Evolutionary conservation across 2,329 filamentous ascomycete species (phyloP).

Genomic region (Microdochium trichocladiopsis): DNA sequence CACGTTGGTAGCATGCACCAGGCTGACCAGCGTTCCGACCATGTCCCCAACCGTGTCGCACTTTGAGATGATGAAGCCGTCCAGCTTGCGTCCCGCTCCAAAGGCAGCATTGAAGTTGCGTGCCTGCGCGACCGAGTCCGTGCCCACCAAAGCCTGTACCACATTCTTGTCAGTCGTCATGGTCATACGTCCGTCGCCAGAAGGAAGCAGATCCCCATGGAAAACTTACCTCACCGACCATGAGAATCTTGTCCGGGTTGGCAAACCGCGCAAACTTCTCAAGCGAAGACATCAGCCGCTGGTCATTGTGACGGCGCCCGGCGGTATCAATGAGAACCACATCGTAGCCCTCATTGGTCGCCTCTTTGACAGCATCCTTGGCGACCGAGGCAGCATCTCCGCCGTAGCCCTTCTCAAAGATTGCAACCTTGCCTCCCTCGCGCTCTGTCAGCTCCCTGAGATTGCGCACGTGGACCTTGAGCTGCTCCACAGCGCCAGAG

Average conservation of each 20-base stretch:
- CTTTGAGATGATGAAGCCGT: slow-evolving; percentile 98
- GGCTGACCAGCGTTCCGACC: slow-evolving; percentile 90
- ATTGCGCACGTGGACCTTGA: slow-evolving; percentile 91
- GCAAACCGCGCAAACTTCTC: slow-evolving; percentile 98
- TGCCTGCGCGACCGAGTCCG: slow-evolving; percentile 90
- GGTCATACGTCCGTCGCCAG: not conserved
- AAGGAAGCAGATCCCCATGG: slow-evolving; percentile 1
- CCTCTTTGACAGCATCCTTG: slow-evolving; percentile 83
- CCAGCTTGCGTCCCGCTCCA: slow-evolving; percentile 70
- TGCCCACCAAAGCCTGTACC: slow-evolving; percentile 74
- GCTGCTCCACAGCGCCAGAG: slow-evolving; percentile 92
- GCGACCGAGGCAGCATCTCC: slow-evolving; percentile 96
- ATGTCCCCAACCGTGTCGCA: slow-evolving; percentile 99
- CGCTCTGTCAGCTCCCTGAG: slow-evolving; percentile 80
- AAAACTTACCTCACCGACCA: slow-evolving; percentile 64
- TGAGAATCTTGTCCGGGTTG: slow-evolving; percentile 94
- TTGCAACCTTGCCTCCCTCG: slow-evolving; percentile 77
- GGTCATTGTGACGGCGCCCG: slow-evolving; percentile 89
- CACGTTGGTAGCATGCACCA: slow-evolving; percentile 95
- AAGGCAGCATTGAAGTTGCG: slow-evolving; percentile 95
- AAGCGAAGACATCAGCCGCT: slow-evolving; percentile 88
- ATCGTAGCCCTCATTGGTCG: slow-evolving; percentile 69
- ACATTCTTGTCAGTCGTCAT: slow-evolving; percentile 1
- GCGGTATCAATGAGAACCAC: slow-evolving; percentile 97
- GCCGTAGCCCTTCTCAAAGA: slow-evolving; percentile 96